A percentile compares a stretch with the other conserved stretches of the same genome.
phyloP scores from a whole-genome alignment of 176 grass and related monocot species.

The Triticum turgidum region DNA sequence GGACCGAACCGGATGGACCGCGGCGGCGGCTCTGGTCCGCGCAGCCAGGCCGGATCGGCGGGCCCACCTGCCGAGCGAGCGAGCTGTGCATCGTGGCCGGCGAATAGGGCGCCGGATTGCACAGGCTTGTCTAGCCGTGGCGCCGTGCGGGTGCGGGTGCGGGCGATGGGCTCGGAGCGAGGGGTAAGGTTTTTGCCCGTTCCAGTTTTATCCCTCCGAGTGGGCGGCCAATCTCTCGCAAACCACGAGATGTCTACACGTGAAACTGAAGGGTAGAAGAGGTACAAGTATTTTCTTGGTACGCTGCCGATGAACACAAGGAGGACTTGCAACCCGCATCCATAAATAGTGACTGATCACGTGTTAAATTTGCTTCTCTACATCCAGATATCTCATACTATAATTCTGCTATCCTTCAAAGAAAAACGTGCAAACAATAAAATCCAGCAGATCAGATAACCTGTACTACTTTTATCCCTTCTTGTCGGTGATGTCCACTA shows the following conservation, averaged over 20 bases:
- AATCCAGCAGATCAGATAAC: too few species aligned
- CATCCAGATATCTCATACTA: too few species aligned
- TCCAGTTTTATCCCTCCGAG: background rate
- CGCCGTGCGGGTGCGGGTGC: constrained; percentile 8
- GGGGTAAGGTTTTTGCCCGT: background rate
- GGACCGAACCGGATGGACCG: background rate
- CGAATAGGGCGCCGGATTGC: constrained; percentile 9
- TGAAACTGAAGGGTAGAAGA: background rate
- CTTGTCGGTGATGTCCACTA: too few species aligned
- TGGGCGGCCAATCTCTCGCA: too few species aligned
- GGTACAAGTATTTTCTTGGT: background rate
- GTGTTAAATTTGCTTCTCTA: too few species aligned
- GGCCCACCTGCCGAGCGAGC: constrained; percentile 19
- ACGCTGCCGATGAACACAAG: constrained; percentile 19
- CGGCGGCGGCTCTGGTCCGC: background rate
- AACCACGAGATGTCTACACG: background rate
- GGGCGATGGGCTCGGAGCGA: constrained; percentile 26
- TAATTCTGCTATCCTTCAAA: too few species aligned
- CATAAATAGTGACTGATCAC: too few species aligned
- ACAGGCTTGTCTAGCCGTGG: background rate
- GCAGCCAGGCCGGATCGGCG: background rate
- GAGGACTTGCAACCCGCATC: too few species aligned
- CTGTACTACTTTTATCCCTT: too few species aligned
- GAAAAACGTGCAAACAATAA: too few species aligned
- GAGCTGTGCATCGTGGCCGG: constrained; percentile 40